These are phyloP conservation scores for Saposhnikovia divaricata DNA, from an alignment of 129 eudicot genomes.

Conservation along the genomic window DNA sequence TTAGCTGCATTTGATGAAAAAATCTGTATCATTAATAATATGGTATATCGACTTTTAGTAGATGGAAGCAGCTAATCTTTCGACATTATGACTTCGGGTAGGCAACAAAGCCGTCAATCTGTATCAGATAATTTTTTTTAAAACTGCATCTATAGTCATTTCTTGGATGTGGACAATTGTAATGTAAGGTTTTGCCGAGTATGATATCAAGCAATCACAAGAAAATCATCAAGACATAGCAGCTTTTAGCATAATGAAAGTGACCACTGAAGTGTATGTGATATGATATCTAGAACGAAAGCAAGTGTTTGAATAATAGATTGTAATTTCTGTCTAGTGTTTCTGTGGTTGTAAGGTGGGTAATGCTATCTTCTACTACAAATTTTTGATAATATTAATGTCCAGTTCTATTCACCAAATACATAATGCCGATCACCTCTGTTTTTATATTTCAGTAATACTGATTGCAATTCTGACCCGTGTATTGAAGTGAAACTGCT, in stretches of 20 bases:
- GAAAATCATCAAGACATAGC: background rate
- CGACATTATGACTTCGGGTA: background rate
- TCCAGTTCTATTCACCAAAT: background rate
- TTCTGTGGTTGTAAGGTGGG: slow-evolving; percentile 12
- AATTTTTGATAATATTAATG: background rate
- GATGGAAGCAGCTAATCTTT: background rate
- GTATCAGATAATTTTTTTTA: background rate
- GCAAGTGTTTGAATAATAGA: background rate
- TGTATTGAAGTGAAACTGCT: background rate
- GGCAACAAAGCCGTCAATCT: background rate
- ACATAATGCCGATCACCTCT: background rate
- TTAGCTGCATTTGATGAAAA: background rate
- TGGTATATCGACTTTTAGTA: background rate
- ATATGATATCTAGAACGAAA: background rate
- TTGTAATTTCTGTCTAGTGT: background rate
- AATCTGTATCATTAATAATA: background rate
- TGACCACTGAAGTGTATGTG: background rate
- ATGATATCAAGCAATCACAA: background rate
- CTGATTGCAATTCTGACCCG: background rate
- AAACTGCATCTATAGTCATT: background rate
- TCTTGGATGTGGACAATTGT: background rate
- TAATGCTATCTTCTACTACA: background rate
- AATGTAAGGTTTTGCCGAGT: background rate
- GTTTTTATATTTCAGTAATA: background rate
- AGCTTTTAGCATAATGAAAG: background rate